Base-by-base conservation (phyloP, 805 yeast species). In the Blastobotrys mokoenaii region DNA sequence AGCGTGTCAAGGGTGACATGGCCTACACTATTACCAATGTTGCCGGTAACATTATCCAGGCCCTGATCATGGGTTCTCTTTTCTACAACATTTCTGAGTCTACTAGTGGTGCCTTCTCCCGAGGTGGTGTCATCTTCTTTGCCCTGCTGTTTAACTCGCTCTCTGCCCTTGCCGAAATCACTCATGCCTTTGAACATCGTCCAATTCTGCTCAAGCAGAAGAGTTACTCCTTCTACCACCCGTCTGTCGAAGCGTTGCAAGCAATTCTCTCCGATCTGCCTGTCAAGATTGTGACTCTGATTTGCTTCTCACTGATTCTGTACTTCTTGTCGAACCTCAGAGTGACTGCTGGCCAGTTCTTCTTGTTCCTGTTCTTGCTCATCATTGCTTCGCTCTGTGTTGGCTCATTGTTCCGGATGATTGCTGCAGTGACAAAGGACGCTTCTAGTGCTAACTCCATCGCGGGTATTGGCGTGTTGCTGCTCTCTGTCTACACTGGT, bases 171-270 rank as follows among this genome's bases (percentile, higher is more conserved):
- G 74, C 79, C 51, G 84, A 80, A 57, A 73, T 72, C 35, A 58
- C 70, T 41, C 63, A 65, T 38, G 60, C 73, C 55, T 68, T 77
- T 53, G 72, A 66, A 17, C 68, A 74, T 38, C 71, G 83, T 51
- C 74, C 80, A 40, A 77, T 84, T 50, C 72, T 82, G 22, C 75
- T 74, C 54, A 84, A 84, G 57, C 94, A 84, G 59, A 79, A 80
- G 56, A 72, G 73, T 41, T 84, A 80, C 54, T 79, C 86, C 0
- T 71, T 84, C 47, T 85, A 82, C 59, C 78, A 79, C 47, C 88
- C 89, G 2, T 72, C 86, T 11, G 79, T 85, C 2, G 90, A 83
- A 56, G 83, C 86, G 1, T 53, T 84, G 3, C 80, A 86, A 0
- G 67, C 77, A 3, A 67, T 79, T 39, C 48, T 81, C 3, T 72